Conservation (phyloP, 2,329 filamentous ascomycete species). For the Helotiales sp. region DNA sequence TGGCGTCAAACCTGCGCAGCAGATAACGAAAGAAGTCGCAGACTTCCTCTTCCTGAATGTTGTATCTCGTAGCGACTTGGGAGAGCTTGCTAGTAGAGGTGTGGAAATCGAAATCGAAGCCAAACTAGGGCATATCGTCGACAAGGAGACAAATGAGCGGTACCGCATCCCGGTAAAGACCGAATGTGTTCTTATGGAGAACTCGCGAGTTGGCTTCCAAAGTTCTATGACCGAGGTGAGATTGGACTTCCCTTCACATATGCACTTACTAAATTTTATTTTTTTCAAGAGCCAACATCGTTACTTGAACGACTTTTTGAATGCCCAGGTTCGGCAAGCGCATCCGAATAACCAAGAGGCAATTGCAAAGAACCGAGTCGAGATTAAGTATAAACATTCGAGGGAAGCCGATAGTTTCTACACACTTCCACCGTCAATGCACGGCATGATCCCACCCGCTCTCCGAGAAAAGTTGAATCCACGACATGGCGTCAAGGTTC, state of each 20-base stretch:
- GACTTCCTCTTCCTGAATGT: conserved; percentile 81
- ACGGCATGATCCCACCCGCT: conserved; percentile 66
- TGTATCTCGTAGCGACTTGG: conserved; percentile 67
- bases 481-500: conserved; percentile 64
- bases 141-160: conserved; percentile 72
- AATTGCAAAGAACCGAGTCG: conserved; percentile 53
- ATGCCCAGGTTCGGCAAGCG: conserved; percentile 66
- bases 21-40: conserved; percentile 75
- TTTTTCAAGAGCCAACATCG: conserved; percentile 73
- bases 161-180: conserved; percentile 69
- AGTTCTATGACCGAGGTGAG: conserved; percentile 90
- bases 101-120: conserved; percentile 92
- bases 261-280: conserved; percentile 29
- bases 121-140: conserved; percentile 83
- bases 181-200: conserved; percentile 71
- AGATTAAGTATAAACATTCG: conserved; percentile 80
- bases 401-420: conserved; percentile 85
- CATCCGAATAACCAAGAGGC: conserved; percentile 54
- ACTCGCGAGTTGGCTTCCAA: conserved; percentile 70
- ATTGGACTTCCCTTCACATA: conserved; percentile 18
- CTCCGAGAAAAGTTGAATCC: conserved; percentile 65
- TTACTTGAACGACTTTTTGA: conserved; percentile 83
- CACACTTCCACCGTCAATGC: conserved; percentile 66
- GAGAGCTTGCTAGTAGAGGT: conserved; percentile 64
- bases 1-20: conserved; percentile 72